Evolutionary conservation across 257 asterid species (phyloP).

Genomic region (Fraxinus excelsior): DNA sequence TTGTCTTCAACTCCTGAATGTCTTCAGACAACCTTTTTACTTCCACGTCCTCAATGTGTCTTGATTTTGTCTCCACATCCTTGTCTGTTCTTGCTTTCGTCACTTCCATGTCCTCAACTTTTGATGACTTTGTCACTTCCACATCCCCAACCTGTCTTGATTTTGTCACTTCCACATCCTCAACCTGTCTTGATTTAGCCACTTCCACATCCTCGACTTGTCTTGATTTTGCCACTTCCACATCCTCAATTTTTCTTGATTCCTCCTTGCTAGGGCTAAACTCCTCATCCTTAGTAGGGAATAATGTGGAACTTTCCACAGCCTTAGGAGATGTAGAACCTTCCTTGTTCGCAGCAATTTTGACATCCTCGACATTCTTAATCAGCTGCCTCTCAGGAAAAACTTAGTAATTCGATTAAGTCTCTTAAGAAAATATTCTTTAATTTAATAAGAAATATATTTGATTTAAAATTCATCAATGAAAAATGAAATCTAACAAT

Average conservation of each 20-base stretch:
- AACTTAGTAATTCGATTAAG: background rate
- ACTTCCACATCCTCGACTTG: background rate
- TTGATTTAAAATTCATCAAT: background rate
- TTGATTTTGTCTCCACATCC: background rate
- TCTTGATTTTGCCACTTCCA: background rate
- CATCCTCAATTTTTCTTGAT: background rate
- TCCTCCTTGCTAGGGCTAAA: background rate
- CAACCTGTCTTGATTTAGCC: background rate
- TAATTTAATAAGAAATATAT: background rate
- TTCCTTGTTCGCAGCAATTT: background rate
- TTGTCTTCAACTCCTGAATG: slow-evolving; percentile 26
- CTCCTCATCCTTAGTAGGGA: background rate
- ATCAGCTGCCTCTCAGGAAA: background rate
- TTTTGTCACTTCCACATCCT: background rate
- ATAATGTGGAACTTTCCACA: background rate
- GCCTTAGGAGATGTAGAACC: background rate
- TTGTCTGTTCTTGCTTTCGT: background rate
- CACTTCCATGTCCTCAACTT: background rate
- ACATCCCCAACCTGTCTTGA: background rate
- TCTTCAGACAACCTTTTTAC: slow-evolving; percentile 11
- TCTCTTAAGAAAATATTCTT: background rate
- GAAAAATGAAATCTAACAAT: background rate
- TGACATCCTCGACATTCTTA: background rate
- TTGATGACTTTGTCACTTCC: background rate
- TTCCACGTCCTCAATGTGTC: background rate